A percentile compares a stretch with the other conserved stretches of the same genome.
Evolutionary conservation across 176 grass and related monocot species (phyloP).

Genomic region (Paspalum notatum): DNA sequence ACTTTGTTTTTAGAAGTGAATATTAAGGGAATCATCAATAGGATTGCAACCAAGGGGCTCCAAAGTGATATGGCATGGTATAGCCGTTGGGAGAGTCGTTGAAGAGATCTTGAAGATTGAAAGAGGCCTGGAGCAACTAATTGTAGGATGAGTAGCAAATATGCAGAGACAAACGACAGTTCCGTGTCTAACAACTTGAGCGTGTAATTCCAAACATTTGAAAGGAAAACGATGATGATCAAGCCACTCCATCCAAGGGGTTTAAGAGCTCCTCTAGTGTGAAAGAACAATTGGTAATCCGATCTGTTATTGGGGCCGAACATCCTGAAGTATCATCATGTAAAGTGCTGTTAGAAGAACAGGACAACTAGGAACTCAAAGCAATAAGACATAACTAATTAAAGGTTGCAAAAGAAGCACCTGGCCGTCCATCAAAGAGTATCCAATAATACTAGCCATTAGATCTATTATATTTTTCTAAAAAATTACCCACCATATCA

Average conservation of each 20-base stretch:
- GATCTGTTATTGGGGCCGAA: neutral
- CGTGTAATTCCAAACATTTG: neutral
- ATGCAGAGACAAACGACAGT: no score
- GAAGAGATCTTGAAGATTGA: neutral
- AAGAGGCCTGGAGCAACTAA: neutral
- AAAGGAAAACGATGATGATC: neutral
- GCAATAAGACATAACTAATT: no score
- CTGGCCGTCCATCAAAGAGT: no score
- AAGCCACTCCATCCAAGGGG: neutral
- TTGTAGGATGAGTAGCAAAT: neutral
- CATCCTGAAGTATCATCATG: conserved; percentile 11
- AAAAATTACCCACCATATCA: no score
- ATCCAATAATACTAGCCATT: no score
- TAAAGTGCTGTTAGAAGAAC: no score
- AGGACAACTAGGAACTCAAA: no score
- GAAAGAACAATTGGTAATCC: conserved; percentile 23
- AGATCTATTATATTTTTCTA: no score
- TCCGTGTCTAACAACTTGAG: no score
- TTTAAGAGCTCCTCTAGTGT: neutral
- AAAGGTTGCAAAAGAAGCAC: no score
- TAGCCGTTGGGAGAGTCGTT: neutral
- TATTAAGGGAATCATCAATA: neutral
- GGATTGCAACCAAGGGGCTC: neutral
- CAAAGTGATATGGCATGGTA: neutral
- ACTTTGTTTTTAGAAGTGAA: neutral